Evolutionary conservation across 2,329 filamentous ascomycete species (phyloP).

Genomic region (Diatrype stigma): DNA sequence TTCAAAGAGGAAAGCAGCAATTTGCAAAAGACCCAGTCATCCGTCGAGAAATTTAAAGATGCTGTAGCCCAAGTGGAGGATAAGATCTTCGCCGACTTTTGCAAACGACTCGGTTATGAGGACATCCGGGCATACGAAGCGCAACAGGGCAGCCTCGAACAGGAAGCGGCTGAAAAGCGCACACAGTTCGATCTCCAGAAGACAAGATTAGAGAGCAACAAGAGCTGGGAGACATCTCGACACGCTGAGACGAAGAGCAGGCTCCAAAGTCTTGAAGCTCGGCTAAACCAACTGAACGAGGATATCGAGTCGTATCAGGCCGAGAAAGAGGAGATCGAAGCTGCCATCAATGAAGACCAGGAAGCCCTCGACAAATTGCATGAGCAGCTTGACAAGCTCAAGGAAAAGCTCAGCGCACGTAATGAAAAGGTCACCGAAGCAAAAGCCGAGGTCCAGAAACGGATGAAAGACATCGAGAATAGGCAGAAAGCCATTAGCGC

Average conservation of each 20-base stretch:
- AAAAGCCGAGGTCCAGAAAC: constrained; percentile 75
- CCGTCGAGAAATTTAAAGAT: constrained; percentile 49
- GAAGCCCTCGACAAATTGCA: constrained; percentile 74
- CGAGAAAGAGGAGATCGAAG: constrained; percentile 71
- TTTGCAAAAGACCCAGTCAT: constrained; percentile 53
- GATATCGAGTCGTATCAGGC: constrained; percentile 67
- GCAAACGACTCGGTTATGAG: constrained; percentile 77
- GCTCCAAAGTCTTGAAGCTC: constrained; percentile 63
- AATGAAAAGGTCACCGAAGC: constrained; percentile 74
- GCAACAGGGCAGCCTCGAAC: constrained; percentile 86
- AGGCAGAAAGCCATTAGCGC: constrained; percentile 68
- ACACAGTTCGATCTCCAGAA: constrained; percentile 83
- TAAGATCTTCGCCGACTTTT: constrained; percentile 81
- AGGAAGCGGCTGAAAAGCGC: constrained; percentile 83
- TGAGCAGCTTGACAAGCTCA: constrained; percentile 66
- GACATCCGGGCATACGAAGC: constrained; percentile 92
- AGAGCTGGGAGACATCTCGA: constrained; percentile 53
- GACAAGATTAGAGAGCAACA: constrained; percentile 62
- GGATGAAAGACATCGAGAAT: constrained; percentile 76
- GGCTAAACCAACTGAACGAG: constrained; percentile 61
- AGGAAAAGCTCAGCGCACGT: constrained; percentile 63
- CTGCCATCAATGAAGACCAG: constrained; percentile 65
- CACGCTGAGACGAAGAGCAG: constrained; percentile 60
- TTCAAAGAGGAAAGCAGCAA: constrained; percentile 67
- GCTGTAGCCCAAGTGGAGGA: constrained; percentile 82